phyloP scores from a whole-genome alignment of 2,329 filamentous ascomycete species.

The Trichoderma pleuroti region DNA sequence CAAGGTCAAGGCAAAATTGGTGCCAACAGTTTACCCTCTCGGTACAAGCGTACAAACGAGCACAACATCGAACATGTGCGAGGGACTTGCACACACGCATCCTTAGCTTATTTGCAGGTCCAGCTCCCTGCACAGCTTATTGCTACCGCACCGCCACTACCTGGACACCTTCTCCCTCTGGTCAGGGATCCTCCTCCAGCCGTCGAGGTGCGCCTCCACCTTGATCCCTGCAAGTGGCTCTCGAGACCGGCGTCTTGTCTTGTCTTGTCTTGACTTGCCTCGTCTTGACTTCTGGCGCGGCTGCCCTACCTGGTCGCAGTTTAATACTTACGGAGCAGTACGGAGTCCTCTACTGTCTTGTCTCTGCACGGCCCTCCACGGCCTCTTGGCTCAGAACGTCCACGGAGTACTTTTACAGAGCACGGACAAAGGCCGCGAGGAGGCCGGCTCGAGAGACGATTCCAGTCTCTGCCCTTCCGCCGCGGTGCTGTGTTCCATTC shows the following conservation, averaged over 20 bases:
- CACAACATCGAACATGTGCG: neutral
- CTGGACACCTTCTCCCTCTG: constrained; percentile 7
- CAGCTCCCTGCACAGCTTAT: constrained; percentile 11
- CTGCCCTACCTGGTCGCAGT: constrained; percentile 8
- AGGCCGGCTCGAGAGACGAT: neutral
- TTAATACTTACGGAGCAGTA: neutral
- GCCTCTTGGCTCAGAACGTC: constrained; percentile 4
- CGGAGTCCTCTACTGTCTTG: neutral
- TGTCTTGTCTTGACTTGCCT: constrained; percentile 13
- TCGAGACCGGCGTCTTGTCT: constrained; percentile 12
- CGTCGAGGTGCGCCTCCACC: constrained; percentile 16
- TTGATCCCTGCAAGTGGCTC: constrained; percentile 5
- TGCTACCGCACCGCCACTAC: constrained; percentile 4
- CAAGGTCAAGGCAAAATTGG: neutral
- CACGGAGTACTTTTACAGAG: neutral
- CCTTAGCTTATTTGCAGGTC: constrained; percentile 5
- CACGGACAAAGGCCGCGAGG: neutral
- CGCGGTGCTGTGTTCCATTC: neutral
- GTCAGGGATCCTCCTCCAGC: constrained; percentile 14
- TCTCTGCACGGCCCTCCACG: neutral
- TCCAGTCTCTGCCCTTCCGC: neutral
- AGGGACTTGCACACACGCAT: neutral
- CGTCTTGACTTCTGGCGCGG: constrained; percentile 1
- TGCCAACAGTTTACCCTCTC: neutral
- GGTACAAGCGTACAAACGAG: neutral